Base-by-base conservation (phyloP, 371 early-diverging fungal genomes). In the Mortierella sp. region DNA sequence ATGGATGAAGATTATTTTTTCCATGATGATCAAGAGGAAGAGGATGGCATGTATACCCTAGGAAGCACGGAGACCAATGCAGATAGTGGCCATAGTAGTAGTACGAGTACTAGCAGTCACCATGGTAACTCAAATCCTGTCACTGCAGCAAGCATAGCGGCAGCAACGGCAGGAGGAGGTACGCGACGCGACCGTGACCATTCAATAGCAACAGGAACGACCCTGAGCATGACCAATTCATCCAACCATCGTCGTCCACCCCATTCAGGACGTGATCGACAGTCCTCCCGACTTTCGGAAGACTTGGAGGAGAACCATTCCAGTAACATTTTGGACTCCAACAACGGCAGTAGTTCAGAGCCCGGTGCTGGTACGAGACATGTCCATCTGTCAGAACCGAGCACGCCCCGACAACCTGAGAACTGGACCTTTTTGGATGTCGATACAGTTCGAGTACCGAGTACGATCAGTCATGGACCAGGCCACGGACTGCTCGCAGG, bases 351-450 rank as follows among this genome's bases (percentile, higher is more conserved):
- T 61, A 47, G 47, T 16, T 19, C 43, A 2, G 43, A 21, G 19
- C 2, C 4, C 14, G n/a, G 16, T 7, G 15, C 29, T n/a, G 16
- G 30, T 18, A 26, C 18, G 60, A 23, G 2, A 45, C 37, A 37
- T 37, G 9, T 9, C 5, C 37, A 37, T 9, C 9, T 37, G 37
- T 16, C 71, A 60, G 14, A 56, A 60, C 1, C 37, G 9, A 37
- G 37, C 37, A 37, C 37, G 9, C 37, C 37, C 37, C 37, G 37
- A 37, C 68, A 76, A 43, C 65, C 79, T 21, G 79, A 79, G 56
- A 79, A 79, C 61, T 79, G 79, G 79, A 79, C 79, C 0, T 69
- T 79, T 55, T 58, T 79, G 19, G 79, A 72, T 25, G 60, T 79
- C 1, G 79, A 79, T 53, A 72, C 60, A 5, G 68, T 62, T 7